Evolutionary conservation across 345 rosid species (phyloP), one percentile per base, ranked within the genome.

Genomic region (Murraya paniculata): DNA sequence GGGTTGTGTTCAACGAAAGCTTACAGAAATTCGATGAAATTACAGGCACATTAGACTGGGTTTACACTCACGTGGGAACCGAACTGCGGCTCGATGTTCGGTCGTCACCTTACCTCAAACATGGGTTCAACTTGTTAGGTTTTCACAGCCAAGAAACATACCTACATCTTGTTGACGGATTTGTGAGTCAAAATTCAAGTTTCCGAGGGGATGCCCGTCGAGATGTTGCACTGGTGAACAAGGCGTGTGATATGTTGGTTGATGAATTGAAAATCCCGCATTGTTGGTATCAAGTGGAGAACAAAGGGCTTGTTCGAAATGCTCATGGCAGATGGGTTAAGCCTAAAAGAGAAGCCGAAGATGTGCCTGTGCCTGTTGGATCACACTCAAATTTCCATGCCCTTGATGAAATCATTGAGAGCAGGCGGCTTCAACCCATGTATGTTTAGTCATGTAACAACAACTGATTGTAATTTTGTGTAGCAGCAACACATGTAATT

Each of bases 251-350:
- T 36, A 80, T 86, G 83, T 50, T 88, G 84, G 78, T 81, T n/a
- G 86, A 81, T 33, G 84, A 88, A 77, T 62, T 84, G 28, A 81
- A 82, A 28, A 81, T 88, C 14, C 89, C 89, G 1, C 71, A 25
- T 25, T 81, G 73, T 24, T 83, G 85, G 87, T 58, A 76, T 36
- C 82, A 81, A 61, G 36, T 79, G 77, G 71, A 64, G 61, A 83
- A 89, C 61, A 90, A 90, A 80, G 97, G 94, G 41, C 78, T 92
- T 6, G 88, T 89, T 25, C 56, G 85, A 36, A 89, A 92, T 77
- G 81, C 81, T 62, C 60, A 90, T 33, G 97, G 95, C 1, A 81
- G 95, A 79, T 94, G 95, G 97, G 93, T 91, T 33, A 91, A 87
- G 77, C 95, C 91, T 0, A 73, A 77, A 48, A 90, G 95, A 75